Conservation (phyloP, 345 rosid genomes). For the Anastatica hierochuntica region DNA sequence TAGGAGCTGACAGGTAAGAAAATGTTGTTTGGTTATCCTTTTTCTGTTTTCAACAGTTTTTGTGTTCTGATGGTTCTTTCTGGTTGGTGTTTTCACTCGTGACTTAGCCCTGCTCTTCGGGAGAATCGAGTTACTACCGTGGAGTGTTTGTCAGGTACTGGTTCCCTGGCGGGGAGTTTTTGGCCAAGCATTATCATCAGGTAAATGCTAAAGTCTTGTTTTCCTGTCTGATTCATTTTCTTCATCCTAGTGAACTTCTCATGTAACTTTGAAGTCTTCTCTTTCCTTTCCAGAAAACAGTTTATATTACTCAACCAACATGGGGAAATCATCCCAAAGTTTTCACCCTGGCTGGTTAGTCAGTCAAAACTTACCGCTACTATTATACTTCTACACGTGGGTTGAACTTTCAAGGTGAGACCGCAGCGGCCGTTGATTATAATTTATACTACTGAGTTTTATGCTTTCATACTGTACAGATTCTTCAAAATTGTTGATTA, state of each 20-base stretch:
- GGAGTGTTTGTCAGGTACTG: conserved; percentile 86
- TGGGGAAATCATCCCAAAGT: conserved; percentile 84
- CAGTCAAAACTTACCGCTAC: conserved; percentile 70
- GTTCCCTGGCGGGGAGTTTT: conserved; percentile 83
- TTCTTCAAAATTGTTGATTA: not conserved
- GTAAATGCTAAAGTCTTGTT: conserved; percentile 13
- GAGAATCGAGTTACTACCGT: conserved; percentile 74
- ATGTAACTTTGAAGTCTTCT: not conserved
- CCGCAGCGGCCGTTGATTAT: not conserved
- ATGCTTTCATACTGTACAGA: not conserved
- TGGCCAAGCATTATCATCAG: conserved; percentile 71
- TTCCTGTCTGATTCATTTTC: not conserved
- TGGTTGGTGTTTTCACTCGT: conserved; percentile 5
- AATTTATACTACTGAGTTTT: not conserved
- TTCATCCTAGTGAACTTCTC: not conserved
- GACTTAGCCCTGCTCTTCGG: conserved; percentile 52
- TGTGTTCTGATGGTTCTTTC: not conserved
- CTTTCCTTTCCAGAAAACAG: conserved; percentile 40
- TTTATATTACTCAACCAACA: conserved; percentile 74
- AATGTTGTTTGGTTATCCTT: not conserved
- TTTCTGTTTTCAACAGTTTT: not conserved
- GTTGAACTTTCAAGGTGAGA: conserved; percentile 57
- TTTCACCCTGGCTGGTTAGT: conserved; percentile 56
- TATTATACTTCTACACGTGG: conserved; percentile 76
- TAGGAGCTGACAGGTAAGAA: conserved; percentile 73